Base-by-base conservation (phyloP, 2,329 filamentous ascomycete species). In the Pezicula rhizophila region DNA sequence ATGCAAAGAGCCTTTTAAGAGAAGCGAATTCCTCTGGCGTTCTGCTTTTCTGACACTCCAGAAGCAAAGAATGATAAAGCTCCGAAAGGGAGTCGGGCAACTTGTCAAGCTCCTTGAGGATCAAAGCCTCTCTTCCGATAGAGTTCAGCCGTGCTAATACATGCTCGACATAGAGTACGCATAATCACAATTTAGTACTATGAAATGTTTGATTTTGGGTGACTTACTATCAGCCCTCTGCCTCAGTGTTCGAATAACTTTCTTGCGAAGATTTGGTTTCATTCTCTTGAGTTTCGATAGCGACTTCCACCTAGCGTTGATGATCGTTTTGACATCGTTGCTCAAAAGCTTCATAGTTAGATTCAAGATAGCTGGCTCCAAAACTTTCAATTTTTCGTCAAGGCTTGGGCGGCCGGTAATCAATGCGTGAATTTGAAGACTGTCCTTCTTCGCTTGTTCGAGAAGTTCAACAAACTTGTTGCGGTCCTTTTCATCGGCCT, bases 111-210 rank as follows among this genome's bases (percentile, higher is more conserved):
- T 58, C 49, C n/a, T 63, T 57, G 1, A 68, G 53, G 0, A 67
- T 60, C 0, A 64, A 62, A 5, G 61, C 59, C 15, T 51, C 49
- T 65, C 57, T 41, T 4, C 49, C 49, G n/a, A 51, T 47, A 18
- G 35, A 28, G 17, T 51, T 46, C 3, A 69, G 51, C 0, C 63
- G 53, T 6, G 51, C 38, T 0, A 70, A 56, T 23, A 68, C 57
- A n/a, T 69, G 65, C 20, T 69, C 62, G 0, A 63, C 62, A 28
- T 69, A 70, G 1, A 69, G 57, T 54, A 70, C 61, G 18, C 63
- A 64, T 64, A 38, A 15, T 34, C n/a, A 8, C 14, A 42, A 5
- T 10, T 45, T 17, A 45, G 15, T 15, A 17, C 39, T 28, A n/a
- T 7, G 12, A n/a, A 7, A 23, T 2, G 7, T 8, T 25, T 40